Conservation (phyloP, 148 eudicot species). For the Dysphania ambrosioides region DNA sequence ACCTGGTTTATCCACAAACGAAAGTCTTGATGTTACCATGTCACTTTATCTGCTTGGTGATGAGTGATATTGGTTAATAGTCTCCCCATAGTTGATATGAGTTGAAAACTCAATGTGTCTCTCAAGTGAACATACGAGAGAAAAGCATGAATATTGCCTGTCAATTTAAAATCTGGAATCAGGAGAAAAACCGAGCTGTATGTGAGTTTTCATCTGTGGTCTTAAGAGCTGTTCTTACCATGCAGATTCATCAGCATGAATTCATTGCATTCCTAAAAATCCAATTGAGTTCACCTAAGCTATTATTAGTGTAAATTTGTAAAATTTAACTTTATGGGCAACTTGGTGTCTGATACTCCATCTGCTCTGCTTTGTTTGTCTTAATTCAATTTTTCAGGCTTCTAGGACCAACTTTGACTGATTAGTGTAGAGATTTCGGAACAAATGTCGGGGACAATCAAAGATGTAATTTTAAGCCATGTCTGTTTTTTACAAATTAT, state of each 20-base stretch:
- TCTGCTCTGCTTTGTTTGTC: neutral
- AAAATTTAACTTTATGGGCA: neutral
- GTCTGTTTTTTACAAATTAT: neutral
- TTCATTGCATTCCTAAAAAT: neutral
- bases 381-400: neutral
- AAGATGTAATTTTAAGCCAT: neutral
- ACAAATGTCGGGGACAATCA: neutral
- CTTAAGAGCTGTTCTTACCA: neutral
- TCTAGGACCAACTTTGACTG: neutral
- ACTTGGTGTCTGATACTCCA: neutral
- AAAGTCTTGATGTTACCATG: neutral
- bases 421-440: neutral
- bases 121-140: neutral
- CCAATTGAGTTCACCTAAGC: neutral
- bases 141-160: neutral
- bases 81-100: neutral
- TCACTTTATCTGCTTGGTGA: neutral
- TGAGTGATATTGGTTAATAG: neutral
- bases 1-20: neutral
- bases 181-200: neutral
- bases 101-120: neutral
- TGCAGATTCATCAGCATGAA: constrained; percentile 9
- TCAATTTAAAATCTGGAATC: neutral
- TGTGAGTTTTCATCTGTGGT: neutral
- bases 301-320: neutral